Percentiles rank a stretch among this genome's conserved stretches.
phyloP scores from a whole-genome alignment of 2,329 filamentous ascomycete genomes.

The Fusarium pininemorale region DNA sequence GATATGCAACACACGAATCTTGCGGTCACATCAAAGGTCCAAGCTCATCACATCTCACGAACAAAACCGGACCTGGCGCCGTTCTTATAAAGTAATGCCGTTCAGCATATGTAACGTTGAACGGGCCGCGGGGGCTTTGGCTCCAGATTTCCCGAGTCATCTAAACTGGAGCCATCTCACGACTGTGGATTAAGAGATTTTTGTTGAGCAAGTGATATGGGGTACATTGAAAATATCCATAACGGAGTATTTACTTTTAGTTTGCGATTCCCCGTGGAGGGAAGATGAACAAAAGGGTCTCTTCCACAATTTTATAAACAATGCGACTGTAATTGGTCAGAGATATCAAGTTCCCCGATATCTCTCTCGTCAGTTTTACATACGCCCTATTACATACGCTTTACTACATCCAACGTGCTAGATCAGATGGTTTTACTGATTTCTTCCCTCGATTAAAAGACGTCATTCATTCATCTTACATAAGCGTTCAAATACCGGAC shows the following conservation, averaged over 20 bases:
- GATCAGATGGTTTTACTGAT: background rate
- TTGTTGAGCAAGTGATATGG: slow-evolving; percentile 3
- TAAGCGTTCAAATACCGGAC: background rate
- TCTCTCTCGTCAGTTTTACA: background rate
- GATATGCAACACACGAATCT: background rate
- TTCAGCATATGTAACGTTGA: background rate
- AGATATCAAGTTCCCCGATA: background rate
- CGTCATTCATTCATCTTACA: background rate
- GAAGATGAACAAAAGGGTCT: background rate
- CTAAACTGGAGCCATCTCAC: background rate
- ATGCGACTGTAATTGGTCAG: background rate
- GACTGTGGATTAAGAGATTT: background rate
- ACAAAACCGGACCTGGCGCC: background rate
- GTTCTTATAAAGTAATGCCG: background rate
- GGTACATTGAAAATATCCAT: background rate
- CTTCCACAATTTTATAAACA: slow-evolving; percentile 9
- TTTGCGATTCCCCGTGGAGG: slow-evolving; percentile 12
- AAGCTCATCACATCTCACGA: background rate
- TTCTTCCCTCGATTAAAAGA: background rate
- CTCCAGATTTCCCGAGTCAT: background rate
- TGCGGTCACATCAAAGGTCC: background rate
- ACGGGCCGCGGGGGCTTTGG: background rate
- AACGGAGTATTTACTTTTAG: background rate
- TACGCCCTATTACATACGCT: background rate
- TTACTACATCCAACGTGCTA: background rate